Evolutionary conservation across 2,329 filamentous ascomycete species (phyloP), one percentile per base, ranked within the genome.

Genomic region (Pyrenophora tritici-repentis): DNA sequence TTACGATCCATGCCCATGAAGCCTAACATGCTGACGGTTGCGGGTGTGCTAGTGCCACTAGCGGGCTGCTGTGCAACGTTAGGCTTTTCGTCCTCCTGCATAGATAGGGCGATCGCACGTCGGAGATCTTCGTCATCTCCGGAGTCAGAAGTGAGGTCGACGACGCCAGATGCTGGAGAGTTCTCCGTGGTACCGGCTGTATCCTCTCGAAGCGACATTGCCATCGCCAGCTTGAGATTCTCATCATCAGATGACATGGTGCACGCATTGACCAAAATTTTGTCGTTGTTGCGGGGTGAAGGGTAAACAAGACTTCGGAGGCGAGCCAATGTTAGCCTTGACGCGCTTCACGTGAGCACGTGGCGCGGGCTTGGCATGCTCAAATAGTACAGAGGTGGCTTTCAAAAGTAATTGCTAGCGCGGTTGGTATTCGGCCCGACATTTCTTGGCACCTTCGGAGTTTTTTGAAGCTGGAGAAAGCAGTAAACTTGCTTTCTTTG

Each of bases 1-100:
- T 86, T 90, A 31, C 92, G 83, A 75, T 96, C 83, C 1, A 96
- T 73, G 3, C 82, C 81, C 4, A 81, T 65, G 0, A 84, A 56
- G 29, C 20, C 33, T 24, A 7, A 8, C 12, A 29, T 37, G 13
- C 26, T n/a, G 9, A 22, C 22, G 5, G 16, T 10, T 13, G 22
- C 35, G 36, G 39, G 16, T 22, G 31, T 16, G 6, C 26, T 17
- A 6, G 22, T 16, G 2, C 13, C 37, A 14, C 29, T 18, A 37
- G 20, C 31, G 18, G 16, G 36, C 26, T 53, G 34, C 26, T 42
- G 42, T 5, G 24, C 18, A n/a, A n/a, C 12, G 33, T 32, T 14
- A 22, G 32, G 22, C 17, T 34, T 16, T 4, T 38, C 41, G 26
- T 7, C 42, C 33, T 62, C 52, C 42, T 61, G 54, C 3, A 68